phyloP scores from a whole-genome alignment of 169 alveolate species.

The Plasmodium fragile region DNA sequence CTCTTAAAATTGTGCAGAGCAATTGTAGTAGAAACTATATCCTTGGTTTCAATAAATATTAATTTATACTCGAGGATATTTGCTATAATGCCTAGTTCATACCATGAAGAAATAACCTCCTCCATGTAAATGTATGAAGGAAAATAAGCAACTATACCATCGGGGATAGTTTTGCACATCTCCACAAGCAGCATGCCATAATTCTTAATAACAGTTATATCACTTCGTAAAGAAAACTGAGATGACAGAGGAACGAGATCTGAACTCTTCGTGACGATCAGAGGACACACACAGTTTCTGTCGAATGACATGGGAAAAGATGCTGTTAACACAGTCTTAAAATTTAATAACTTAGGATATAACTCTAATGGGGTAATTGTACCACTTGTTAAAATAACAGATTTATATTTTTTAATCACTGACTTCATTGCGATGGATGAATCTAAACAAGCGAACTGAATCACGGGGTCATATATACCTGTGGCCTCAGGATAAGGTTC shows the following conservation, averaged over 20 bases:
- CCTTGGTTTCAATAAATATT: slow-evolving; percentile 97
- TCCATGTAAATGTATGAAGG: slow-evolving; percentile 95
- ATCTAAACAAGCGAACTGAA: slow-evolving; percentile 96
- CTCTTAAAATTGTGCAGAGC: slow-evolving; percentile 93
- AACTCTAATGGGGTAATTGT: slow-evolving; percentile 97
- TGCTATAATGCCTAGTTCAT: slow-evolving; percentile 95
- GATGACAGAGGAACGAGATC: slow-evolving; percentile 93
- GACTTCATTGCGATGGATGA: slow-evolving; percentile 97
- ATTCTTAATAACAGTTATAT: slow-evolving; percentile 92
- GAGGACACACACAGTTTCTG: slow-evolving; percentile 95
- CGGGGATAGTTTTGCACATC: slow-evolving; percentile 94
- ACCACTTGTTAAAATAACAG: slow-evolving; percentile 97
- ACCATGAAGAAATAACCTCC: slow-evolving; percentile 94
- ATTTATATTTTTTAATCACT: slow-evolving; percentile 91
- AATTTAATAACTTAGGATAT: slow-evolving; percentile 94
- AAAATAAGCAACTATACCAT: slow-evolving; percentile 97
- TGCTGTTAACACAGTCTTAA: slow-evolving; percentile 94
- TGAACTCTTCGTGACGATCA: slow-evolving; percentile 96
- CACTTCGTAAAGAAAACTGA: slow-evolving; percentile 93
- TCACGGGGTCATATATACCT: slow-evolving; percentile 94
- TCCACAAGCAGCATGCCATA: slow-evolving; percentile 94
- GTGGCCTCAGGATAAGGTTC: slow-evolving; percentile 97
- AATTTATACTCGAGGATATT: slow-evolving; percentile 94
- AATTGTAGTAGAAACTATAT: slow-evolving; percentile 95
- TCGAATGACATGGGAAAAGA: slow-evolving; percentile 95